phyloP scores from a whole-genome alignment of 257 asterid species.

The Salvia rosmarinus region DNA sequence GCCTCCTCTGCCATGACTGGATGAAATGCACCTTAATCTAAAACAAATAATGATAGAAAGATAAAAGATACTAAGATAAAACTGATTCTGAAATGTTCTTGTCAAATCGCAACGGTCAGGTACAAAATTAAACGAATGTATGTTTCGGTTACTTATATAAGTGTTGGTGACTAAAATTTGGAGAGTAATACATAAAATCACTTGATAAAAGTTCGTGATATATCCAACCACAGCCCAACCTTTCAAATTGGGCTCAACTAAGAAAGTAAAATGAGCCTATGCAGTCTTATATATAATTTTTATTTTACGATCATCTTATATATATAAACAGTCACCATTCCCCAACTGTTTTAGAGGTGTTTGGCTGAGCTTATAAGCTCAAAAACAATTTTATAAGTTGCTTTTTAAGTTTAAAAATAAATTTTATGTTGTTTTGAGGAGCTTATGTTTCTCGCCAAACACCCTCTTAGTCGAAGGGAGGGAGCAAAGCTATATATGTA shows the following conservation, averaged over 20 bases:
- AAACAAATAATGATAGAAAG: not conserved
- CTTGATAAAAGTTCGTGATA: not conserved
- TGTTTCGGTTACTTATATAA: not conserved
- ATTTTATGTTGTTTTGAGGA: too few species aligned
- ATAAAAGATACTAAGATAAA: not conserved
- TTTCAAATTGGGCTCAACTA: not conserved
- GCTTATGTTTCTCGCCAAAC: too few species aligned
- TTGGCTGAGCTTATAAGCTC: too few species aligned
- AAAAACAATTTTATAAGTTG: too few species aligned
- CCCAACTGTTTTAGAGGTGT: constrained; percentile 22
- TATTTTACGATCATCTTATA: too few species aligned
- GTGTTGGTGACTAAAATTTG: not conserved
- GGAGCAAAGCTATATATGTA: not conserved
- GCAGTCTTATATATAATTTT: too few species aligned
- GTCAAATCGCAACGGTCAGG: not conserved
- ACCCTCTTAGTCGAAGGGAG: not conserved
- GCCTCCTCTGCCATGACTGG: constrained; percentile 64
- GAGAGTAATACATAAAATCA: not conserved
- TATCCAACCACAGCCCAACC: too few species aligned
- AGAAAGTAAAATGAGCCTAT: constrained; percentile 3
- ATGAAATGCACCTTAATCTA: constrained; percentile 26
- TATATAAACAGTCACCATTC: constrained; percentile 13
- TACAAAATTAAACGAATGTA: not conserved
- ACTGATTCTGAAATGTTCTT: not conserved
- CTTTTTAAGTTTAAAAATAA: too few species aligned